A percentile compares a stretch with the other conserved stretches of the same genome.
Conservation (phyloP, 805 yeast genomes). For the Lipomyces spencermartinsiae region DNA sequence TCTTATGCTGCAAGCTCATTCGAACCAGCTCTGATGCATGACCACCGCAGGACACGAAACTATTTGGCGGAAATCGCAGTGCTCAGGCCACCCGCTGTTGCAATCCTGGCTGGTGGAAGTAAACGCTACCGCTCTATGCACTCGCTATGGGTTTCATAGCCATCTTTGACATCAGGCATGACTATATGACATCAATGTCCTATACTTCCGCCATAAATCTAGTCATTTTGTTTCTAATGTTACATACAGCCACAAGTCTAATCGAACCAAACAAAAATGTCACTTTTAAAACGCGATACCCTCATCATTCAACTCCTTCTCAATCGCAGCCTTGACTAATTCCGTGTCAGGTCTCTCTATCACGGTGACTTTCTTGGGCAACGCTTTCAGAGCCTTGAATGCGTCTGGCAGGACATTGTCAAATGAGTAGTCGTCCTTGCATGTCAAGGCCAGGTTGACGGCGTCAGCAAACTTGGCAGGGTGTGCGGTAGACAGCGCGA, state of each 20-base stretch:
- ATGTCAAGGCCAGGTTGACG: constrained; percentile 77
- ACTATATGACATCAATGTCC: too few species aligned
- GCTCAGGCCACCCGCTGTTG: too few species aligned
- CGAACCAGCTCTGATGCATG: too few species aligned
- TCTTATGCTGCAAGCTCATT: too few species aligned
- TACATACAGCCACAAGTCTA: not conserved
- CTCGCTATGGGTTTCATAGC: too few species aligned
- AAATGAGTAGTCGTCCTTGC: constrained; percentile 76
- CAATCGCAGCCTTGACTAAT: constrained; percentile 75
- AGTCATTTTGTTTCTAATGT: not conserved
- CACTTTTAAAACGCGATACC: constrained; percentile 22
- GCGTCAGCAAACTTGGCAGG: constrained; percentile 99
- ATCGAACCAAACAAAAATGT: not conserved
- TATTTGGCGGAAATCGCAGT: too few species aligned
- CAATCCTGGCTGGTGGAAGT: too few species aligned
- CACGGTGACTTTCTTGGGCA: constrained; percentile 75
- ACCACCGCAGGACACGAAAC: too few species aligned
- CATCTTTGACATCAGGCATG: too few species aligned
- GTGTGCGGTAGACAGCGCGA: constrained; percentile 95
- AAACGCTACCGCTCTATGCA: too few species aligned
- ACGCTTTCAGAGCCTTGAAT: constrained; percentile 69
- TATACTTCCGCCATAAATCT: too few species aligned
- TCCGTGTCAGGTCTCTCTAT: constrained; percentile 76
- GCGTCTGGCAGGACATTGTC: constrained; percentile 93
- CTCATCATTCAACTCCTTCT: constrained; percentile 68